phyloP scores from a whole-genome alignment of 2,329 filamentous ascomycete species.

The Xylaria sp. region DNA sequence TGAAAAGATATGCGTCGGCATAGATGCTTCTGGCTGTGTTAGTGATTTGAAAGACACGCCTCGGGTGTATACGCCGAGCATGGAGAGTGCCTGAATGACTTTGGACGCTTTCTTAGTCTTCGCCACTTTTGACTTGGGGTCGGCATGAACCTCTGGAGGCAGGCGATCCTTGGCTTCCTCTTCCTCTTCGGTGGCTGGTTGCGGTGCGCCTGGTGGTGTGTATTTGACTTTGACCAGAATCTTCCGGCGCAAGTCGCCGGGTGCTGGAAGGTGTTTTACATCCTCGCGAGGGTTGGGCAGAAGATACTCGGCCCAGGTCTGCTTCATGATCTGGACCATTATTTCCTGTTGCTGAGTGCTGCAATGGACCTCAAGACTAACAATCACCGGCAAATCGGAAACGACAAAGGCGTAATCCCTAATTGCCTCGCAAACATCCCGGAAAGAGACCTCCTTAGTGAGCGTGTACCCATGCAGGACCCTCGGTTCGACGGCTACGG shows the following conservation, averaged over 20 bases:
- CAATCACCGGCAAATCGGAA: constrained; percentile 85
- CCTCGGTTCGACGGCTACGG: constrained; percentile 70
- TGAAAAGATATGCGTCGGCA: constrained; percentile 76
- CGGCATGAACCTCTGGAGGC: constrained; percentile 50
- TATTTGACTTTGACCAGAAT: constrained; percentile 89
- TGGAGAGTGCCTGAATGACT: constrained; percentile 79
- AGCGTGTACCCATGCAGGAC: constrained; percentile 91
- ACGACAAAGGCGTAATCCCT: constrained; percentile 79
- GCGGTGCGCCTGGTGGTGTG: constrained; percentile 55
- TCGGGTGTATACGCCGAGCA: constrained; percentile 83
- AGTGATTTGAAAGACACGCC: constrained; percentile 86
- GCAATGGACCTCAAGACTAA: constrained; percentile 94
- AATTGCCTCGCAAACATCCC: constrained; percentile 85
- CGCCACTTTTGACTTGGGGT: constrained; percentile 50
- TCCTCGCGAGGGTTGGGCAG: constrained; percentile 65
- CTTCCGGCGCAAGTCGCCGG: constrained; percentile 76
- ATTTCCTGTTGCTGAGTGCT: constrained; percentile 81
- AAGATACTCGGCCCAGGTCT: constrained; percentile 81
- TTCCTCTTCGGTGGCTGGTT: constrained; percentile 46
- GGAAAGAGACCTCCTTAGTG: constrained; percentile 88
- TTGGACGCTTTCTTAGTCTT: constrained; percentile 62
- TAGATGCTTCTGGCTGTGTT: constrained; percentile 73
- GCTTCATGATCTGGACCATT: constrained; percentile 92
- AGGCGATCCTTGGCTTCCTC: constrained; percentile 40
- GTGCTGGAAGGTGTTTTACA: constrained; percentile 69